Conservation (phyloP, 2,329 filamentous ascomycete genomes). For the Fusarium globosum region DNA sequence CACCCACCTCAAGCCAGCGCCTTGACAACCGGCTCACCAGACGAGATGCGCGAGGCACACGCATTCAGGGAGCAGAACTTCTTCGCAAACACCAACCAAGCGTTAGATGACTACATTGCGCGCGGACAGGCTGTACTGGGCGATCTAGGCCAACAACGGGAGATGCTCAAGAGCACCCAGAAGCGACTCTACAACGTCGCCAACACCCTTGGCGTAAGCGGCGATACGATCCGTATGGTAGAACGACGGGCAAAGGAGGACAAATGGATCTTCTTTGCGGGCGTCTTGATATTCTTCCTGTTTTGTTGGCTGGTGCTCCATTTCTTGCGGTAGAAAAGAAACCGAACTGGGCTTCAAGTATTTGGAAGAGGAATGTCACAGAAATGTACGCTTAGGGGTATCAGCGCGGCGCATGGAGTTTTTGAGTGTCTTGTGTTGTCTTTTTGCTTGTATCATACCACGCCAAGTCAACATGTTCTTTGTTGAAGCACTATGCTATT, state of each 20-base stretch:
- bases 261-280: constrained; percentile 96
- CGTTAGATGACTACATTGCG: constrained; percentile 94
- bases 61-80: constrained; percentile 91
- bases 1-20: constrained; percentile 54
- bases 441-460: constrained; percentile 30
- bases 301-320: constrained; percentile 95
- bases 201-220: constrained; percentile 91
- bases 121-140: constrained; percentile 89
- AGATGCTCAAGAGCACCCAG: constrained; percentile 96
- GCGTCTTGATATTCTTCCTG: constrained; percentile 84
- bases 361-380: constrained; percentile 11
- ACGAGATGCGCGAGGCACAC: constrained; percentile 80
- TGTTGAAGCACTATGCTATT: constrained; percentile 21
- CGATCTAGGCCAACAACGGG: constrained; percentile 88
- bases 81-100: constrained; percentile 81
- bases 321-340: constrained; percentile 68
- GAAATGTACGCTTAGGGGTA: constrained; percentile 29
- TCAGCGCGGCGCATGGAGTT: constrained; percentile 47
- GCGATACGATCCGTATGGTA: constrained; percentile 97
- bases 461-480: constrained; percentile 7
- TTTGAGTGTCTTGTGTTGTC: constrained; percentile 28
- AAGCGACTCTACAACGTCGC: constrained; percentile 90
- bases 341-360: background rate
- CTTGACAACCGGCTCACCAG: constrained; percentile 60
- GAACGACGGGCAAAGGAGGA: constrained; percentile 92